Conservation (phyloP, 169 alveolate species). For the Babesia microti region DNA sequence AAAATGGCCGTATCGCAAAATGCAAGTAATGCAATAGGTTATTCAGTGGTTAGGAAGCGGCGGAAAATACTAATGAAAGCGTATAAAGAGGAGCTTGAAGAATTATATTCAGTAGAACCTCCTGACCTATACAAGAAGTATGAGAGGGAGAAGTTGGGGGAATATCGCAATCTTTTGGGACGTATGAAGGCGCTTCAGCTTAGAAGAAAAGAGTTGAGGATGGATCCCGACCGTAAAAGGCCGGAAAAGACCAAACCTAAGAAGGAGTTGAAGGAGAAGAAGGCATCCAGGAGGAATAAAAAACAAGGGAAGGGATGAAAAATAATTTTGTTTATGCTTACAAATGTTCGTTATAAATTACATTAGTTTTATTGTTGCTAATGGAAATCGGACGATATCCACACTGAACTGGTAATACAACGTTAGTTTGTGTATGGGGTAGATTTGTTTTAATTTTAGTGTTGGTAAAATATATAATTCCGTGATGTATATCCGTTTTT, state of each 20-base stretch:
- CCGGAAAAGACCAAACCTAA: too few relatives aligned
- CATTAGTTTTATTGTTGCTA: too few relatives aligned
- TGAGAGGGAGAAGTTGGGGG: constrained; percentile 35
- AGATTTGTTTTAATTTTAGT: too few relatives aligned
- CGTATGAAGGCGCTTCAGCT: constrained; percentile 22
- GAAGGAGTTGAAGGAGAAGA: constrained; percentile 31
- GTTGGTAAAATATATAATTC: too few relatives aligned
- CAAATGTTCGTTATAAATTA: too few relatives aligned
- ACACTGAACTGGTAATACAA: too few relatives aligned
- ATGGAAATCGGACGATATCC: too few relatives aligned
- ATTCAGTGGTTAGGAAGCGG: constrained; percentile 24
- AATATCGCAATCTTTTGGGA: constrained; percentile 31
- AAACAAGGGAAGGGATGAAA: constrained; percentile 15
- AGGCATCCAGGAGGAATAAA: constrained; percentile 20
- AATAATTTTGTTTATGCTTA: not conserved
- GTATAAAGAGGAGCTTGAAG: constrained; percentile 27
- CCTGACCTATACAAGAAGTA: constrained; percentile 27
- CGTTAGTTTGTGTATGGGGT: too few relatives aligned
- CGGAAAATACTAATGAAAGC: constrained; percentile 30
- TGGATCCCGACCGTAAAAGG: constrained; percentile 2
- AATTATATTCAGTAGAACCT: constrained; percentile 17
- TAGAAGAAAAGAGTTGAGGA: constrained; percentile 9
- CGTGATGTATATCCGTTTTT: too few relatives aligned
- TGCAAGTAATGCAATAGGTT: constrained; percentile 6
- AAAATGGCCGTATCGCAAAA: constrained; percentile 27